Base-by-base conservation (phyloP, 1,284 basidiomycete species). In the Sanghuangporus baumii region DNA sequence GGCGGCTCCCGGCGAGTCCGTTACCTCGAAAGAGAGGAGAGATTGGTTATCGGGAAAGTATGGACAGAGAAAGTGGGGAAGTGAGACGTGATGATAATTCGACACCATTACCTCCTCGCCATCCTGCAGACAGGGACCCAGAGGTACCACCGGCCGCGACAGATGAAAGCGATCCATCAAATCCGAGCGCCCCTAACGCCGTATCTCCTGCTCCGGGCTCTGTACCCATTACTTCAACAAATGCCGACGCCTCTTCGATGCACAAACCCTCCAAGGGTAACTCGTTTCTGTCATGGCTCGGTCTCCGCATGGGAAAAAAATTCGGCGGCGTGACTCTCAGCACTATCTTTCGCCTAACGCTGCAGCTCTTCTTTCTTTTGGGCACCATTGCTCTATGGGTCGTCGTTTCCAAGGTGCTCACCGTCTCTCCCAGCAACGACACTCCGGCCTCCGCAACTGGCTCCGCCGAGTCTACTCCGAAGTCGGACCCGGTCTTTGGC, bases 11-110 rank as follows among this genome's bases (percentile, higher is more conserved):
- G 76, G 84, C 85, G 69, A 85, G 76, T 52, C 85, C 85, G 58
- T 74, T 88, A 69, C 86, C 86, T 56, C 72, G 70, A 55, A 88
- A 88, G 72, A 78, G 79, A 50, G 87, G 87, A 47, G 87, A 88
- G 70, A 83, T 89, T 61, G 87, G 86, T 20, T 89, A 75, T 68
- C 66, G 74, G 37, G 83, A 84, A 66, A 79, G 75, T 6, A 60
- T 75, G 31, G 73, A 78, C 62, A 70, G 61, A 36, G 69, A 70
- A 23, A 51, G 11, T 26, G 56, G 60, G 16, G 69, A 70, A 59
- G 66, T 55, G 62, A 60, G 60, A 63, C 40, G 57, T 58, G 8
- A 18, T n/a, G 50, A 37, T 26, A 56, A 46, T 20, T n/a, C 61
- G 64, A 47, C 63, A 65, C 48, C 66, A 9, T 62, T 78, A 16